Base-by-base conservation (phyloP, 2,329 filamentous ascomycete species). In the Mollisia scopiformis region DNA sequence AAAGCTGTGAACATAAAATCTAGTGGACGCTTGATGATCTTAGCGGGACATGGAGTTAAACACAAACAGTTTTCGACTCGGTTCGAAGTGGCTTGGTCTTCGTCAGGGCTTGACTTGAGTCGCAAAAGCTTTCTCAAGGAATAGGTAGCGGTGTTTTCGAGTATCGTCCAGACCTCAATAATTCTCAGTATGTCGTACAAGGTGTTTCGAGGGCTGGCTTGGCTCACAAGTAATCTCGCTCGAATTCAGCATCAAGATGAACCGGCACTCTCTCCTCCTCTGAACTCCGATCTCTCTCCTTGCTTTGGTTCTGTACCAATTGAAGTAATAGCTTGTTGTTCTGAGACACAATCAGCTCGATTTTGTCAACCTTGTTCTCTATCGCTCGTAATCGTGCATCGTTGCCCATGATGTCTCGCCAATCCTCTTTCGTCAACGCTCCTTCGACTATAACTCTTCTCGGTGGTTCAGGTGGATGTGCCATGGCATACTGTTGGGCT, bases 211-310 rank as follows among this genome's bases (percentile, higher is more conserved):
- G 63, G 57, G 63, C 50, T 59, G 50, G 56, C 58, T 47, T 47
- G 35, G 64, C 67, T 73, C 69, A 73, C 70, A 73, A 58, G 58
- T 73, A 73, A 69, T 73, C 70, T 39, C 71, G 65, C 59, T 73
- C 71, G 66, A 73, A 73, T 59, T 73, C 71, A 46, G 71, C 69
- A 57, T 73, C 71, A 16, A 73, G 63, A 67, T 73, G 71, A 53
- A 72, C 71, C 3, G 71, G 71, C n/a, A 71, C 70, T 51, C 70
- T 63, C 39, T 71, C 70, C 53, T 73, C 71, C 46, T 73, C 70
- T 41, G 57, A 62, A 51, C 63, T 62, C 10, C 63, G 62, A 54
- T 69, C 68, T 56, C 66, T 57, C 16, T 72, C 70, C 54, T 67
- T 68, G 21, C 49, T 68, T 54, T 71, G 66, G 28, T 66, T 69